phyloP scores from a whole-genome alignment of 441 rosid species.

The Gossypium schwendimanii region DNA sequence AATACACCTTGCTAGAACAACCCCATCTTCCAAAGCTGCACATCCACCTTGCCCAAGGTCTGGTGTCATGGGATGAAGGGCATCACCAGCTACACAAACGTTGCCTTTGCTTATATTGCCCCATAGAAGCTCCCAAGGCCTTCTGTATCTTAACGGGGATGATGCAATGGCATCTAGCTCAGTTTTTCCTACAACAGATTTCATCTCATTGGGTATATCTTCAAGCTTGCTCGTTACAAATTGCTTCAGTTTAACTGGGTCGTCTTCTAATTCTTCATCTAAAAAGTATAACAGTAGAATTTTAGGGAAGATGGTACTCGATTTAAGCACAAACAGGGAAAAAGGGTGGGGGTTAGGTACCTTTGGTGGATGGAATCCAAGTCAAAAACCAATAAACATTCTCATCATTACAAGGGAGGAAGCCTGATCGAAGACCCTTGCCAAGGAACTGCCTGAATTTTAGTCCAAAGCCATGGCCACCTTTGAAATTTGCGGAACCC shows the following conservation, averaged over 20 bases:
- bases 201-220: conserved; percentile 29
- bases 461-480: conserved; percentile 40
- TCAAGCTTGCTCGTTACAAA: conserved; percentile 35
- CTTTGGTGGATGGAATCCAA: not conserved
- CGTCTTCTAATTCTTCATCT: conserved; percentile 31
- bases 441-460: conserved; percentile 38
- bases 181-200: conserved; percentile 31
- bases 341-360: not conserved
- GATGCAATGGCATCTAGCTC: conserved; percentile 22
- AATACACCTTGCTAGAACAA: conserved; percentile 52
- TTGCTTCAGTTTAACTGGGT: conserved; percentile 37
- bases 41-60: conserved; percentile 68
- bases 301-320: not conserved
- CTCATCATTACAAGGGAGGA: conserved; percentile 47
- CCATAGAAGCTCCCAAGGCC: conserved; percentile 63
- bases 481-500: conserved; percentile 35
- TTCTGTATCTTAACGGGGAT: conserved; percentile 38
- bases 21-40: conserved; percentile 58
- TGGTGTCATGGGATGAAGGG: conserved; percentile 78
- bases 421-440: conserved; percentile 48
- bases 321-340: not conserved
- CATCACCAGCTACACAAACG: conserved; percentile 65
- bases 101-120: conserved; percentile 59
- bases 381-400: conserved; percentile 51
- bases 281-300: not conserved